Conservation (phyloP, 1,139 yeast species). For the Taiozyma onychis region DNA sequence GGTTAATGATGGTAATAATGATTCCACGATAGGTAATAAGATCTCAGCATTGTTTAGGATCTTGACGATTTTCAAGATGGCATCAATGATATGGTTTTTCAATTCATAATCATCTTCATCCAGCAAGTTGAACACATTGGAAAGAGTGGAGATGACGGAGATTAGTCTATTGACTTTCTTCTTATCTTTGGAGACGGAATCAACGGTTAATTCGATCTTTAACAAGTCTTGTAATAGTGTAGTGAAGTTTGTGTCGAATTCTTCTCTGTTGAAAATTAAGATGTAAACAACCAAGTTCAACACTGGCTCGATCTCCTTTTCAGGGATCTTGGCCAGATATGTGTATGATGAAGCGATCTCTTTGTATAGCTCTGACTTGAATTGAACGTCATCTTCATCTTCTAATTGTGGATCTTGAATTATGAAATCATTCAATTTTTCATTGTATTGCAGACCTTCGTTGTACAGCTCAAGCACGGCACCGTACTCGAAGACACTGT, state of each 20-base stretch:
- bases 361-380: constrained; percentile 6
- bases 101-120: constrained; percentile 3
- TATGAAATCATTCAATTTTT: constrained; percentile 6
- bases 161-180: constrained; percentile 7
- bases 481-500: constrained; percentile 12
- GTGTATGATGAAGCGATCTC: constrained; percentile 7
- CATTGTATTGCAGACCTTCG: constrained; percentile 6
- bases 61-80: constrained; percentile 3
- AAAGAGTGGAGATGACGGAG: constrained; percentile 10
- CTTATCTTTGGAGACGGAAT: constrained; percentile 5
- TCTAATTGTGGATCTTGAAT: constrained; percentile 2
- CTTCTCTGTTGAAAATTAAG: constrained; percentile 7
- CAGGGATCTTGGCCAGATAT: constrained; percentile 8
- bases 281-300: constrained; percentile 11
- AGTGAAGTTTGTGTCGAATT: constrained; percentile 2
- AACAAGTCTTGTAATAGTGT: not conserved
- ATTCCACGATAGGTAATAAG: constrained; percentile 4
- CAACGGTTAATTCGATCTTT: not conserved
- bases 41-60: constrained; percentile 4
- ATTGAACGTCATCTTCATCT: constrained; percentile 8
- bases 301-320: constrained; percentile 13
- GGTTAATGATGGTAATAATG: not conserved
- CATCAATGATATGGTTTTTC: constrained; percentile 6
- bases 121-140: constrained; percentile 13
- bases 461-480: constrained; percentile 14